A percentile compares a stretch with the other conserved stretches of the same genome.
Evolutionary conservation across 495 filamentous ascomycete genomes (phyloP).

Genomic region (Ascodesmis nigricans): DNA sequence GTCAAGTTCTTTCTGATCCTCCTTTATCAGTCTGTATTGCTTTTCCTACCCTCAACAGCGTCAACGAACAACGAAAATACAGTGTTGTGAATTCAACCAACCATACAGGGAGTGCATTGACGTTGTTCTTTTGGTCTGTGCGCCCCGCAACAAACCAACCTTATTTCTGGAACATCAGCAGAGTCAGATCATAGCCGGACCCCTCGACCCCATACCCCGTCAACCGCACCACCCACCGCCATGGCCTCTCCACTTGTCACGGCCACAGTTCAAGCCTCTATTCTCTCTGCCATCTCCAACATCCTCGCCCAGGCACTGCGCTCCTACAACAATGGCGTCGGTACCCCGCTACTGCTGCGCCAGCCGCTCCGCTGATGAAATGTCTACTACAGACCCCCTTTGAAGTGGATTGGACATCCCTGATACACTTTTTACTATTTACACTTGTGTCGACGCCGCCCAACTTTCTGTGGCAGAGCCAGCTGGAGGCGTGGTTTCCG

Average conservation of each 20-base stretch:
- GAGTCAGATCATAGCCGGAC: too few relatives aligned
- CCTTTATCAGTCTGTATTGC: too few relatives aligned
- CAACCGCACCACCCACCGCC: too few relatives aligned
- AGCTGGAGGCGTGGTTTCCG: constrained; percentile 14
- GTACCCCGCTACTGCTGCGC: constrained; percentile 6
- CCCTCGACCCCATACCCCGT: too few relatives aligned
- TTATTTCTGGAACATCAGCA: too few relatives aligned
- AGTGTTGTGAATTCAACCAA: too few relatives aligned
- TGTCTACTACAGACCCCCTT: constrained; percentile 27
- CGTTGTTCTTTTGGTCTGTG: too few relatives aligned
- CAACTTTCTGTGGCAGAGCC: constrained; percentile 66
- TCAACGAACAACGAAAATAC: too few relatives aligned
- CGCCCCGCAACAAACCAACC: too few relatives aligned
- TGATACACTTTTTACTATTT: constrained; percentile 64
- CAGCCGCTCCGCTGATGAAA: constrained; percentile 6
- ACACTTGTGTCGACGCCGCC: constrained; percentile 53
- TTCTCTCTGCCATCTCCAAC: constrained; percentile 57
- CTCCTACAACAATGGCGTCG: constrained; percentile 41
- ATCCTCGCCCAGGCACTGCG: constrained; percentile 59
- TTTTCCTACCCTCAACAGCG: too few relatives aligned
- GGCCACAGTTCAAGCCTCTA: constrained; percentile 46
- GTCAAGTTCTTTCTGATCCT: too few relatives aligned
- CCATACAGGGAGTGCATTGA: too few relatives aligned
- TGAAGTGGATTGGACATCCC: constrained; percentile 35
- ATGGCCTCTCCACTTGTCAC: constrained; percentile 32